These are phyloP conservation scores for Diphasiastrum complanatum DNA, from an alignment of 83 land plant species.

Conservation along the genomic window DNA sequence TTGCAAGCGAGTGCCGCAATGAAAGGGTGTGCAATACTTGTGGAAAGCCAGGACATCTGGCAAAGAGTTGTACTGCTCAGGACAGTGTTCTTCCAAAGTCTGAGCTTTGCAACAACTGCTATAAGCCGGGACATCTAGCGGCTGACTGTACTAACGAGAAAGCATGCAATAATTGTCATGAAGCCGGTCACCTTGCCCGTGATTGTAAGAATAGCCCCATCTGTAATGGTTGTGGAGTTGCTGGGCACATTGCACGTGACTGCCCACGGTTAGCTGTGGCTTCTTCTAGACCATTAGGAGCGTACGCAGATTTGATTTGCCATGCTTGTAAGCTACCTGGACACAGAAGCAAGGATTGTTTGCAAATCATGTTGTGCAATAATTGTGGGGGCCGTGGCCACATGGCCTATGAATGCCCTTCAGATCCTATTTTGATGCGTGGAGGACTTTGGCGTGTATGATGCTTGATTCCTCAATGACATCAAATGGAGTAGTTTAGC, in stretches of 20 bases:
- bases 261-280: slow-evolving; percentile 20
- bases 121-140: slow-evolving; percentile 65
- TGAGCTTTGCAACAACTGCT: slow-evolving; percentile 76
- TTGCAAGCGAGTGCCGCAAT: slow-evolving; percentile 40
- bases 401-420: slow-evolving; percentile 18
- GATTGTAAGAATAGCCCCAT: slow-evolving; percentile 58
- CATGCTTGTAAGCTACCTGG: slow-evolving; percentile 9
- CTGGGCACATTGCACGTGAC: slow-evolving; percentile 56
- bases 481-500: too few relatives aligned
- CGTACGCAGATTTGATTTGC: slow-evolving; percentile 4
- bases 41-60: slow-evolving; percentile 40
- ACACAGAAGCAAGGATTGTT: slow-evolving; percentile 11
- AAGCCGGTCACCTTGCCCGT: slow-evolving; percentile 60
- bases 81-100: slow-evolving; percentile 32
- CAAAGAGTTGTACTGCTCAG: slow-evolving; percentile 52
- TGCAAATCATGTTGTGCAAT: not conserved
- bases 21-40: slow-evolving; percentile 44
- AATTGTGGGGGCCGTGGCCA: slow-evolving; percentile 23
- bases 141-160: slow-evolving; percentile 71
- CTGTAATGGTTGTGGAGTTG: slow-evolving; percentile 52
- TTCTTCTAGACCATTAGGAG: slow-evolving; percentile 1
- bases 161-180: slow-evolving; percentile 63
- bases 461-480: too few relatives aligned
- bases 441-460: slow-evolving; percentile 21
- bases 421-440: slow-evolving; percentile 10